Conservation (phyloP, 2,329 filamentous ascomycete species). For the Dothideomycetes sp. region DNA sequence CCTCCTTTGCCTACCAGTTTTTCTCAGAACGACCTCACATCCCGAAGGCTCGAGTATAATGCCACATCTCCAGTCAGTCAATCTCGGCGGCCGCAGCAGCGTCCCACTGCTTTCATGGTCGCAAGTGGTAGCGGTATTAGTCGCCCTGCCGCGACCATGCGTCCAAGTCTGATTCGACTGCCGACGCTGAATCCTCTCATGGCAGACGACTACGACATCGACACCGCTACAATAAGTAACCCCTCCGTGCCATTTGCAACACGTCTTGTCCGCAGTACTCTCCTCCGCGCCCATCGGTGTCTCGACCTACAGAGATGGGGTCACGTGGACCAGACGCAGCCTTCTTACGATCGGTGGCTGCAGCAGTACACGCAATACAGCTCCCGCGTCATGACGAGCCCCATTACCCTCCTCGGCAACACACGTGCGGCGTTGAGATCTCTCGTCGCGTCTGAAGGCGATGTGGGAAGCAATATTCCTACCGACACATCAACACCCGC, state of each 20-base stretch:
- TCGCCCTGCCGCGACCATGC: too few relatives aligned
- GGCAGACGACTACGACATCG: not conserved
- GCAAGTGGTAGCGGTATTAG: too few relatives aligned
- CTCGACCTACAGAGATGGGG: not conserved
- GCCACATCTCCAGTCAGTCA: too few relatives aligned
- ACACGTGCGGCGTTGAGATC: too few relatives aligned
- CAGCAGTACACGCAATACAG: not conserved
- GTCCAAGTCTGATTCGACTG: not conserved
- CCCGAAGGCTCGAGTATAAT: too few relatives aligned
- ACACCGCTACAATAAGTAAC: not conserved
- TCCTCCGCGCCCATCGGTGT: not conserved
- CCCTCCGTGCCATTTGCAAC: not conserved
- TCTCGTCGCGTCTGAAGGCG: not conserved
- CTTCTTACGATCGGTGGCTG: not conserved
- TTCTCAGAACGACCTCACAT: too few relatives aligned
- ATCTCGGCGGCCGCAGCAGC: too few relatives aligned
- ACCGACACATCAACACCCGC: too few relatives aligned
- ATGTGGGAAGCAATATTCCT: not conserved
- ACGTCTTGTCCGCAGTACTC: not conserved
- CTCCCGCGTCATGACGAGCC: not conserved
- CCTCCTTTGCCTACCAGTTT: not conserved
- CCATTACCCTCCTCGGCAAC: not conserved
- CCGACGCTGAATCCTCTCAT: not conserved
- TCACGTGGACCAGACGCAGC: not conserved
- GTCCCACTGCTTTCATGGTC: too few relatives aligned